Conservation (phyloP, 352 stramenopile species). For the Globisporangium yorkense region DNA sequence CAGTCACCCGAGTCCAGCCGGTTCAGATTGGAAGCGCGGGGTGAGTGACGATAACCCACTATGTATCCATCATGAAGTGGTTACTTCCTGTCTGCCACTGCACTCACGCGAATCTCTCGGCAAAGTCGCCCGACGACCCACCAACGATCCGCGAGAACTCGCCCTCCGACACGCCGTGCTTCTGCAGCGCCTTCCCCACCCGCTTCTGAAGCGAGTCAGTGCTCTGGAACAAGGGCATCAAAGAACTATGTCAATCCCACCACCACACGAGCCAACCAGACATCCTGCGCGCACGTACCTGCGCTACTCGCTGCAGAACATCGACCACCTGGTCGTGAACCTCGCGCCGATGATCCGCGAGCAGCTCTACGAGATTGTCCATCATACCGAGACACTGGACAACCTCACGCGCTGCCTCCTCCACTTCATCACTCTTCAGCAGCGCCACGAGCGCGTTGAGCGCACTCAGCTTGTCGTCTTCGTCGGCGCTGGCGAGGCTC, state of each 20-base stretch:
- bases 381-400: slow-evolving; percentile 52
- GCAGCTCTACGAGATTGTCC: slow-evolving; percentile 30
- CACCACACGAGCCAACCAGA: neutral
- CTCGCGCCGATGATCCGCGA: slow-evolving; percentile 17
- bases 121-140: slow-evolving; percentile 1
- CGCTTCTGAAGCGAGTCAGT: slow-evolving; percentile 21
- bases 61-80: too few species aligned
- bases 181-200: slow-evolving; percentile 28
- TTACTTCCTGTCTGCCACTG: too few species aligned
- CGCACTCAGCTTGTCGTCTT: slow-evolving; percentile 37
- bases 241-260: neutral
- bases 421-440: slow-evolving; percentile 10
- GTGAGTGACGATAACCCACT: too few species aligned
- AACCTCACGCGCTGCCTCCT: slow-evolving; percentile 26
- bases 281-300: slow-evolving; percentile 9
- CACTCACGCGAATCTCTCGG: neutral
- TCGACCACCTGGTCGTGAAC: slow-evolving; percentile 16
- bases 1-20: too few species aligned
- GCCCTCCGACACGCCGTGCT: slow-evolving; percentile 11
- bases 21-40: too few species aligned
- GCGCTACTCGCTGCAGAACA: slow-evolving; percentile 22
- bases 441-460: slow-evolving; percentile 32
- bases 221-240: neutral
- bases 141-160: slow-evolving; percentile 20
- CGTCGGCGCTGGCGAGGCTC: slow-evolving; percentile 30